Evolutionary conservation across 192 early-diverging fungal species (phyloP).

Genomic region (Dissophora ornata): DNA sequence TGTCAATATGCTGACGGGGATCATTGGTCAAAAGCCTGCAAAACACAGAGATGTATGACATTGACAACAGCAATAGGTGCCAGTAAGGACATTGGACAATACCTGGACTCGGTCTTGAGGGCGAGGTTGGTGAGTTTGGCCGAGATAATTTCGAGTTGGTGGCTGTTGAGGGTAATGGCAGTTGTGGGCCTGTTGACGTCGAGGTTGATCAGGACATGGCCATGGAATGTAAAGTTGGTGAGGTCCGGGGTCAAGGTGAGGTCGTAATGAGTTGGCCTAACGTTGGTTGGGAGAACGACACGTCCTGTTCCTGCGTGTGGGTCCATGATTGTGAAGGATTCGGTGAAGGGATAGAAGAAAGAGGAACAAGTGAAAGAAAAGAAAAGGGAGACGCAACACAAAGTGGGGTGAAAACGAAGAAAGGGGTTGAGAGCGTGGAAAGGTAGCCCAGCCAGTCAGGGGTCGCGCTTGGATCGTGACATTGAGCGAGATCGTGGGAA

Average conservation of each 20-base stretch:
- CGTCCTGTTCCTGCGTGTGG: conserved; percentile 57
- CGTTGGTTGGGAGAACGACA: conserved; percentile 87
- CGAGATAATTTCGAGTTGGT: conserved; percentile 73
- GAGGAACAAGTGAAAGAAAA: not conserved
- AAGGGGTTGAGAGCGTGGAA: not conserved
- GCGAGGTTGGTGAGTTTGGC: conserved; percentile 57
- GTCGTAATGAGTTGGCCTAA: conserved; percentile 87
- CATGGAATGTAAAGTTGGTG: conserved; percentile 81
- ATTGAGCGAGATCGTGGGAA: no score
- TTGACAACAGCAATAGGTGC: no score
- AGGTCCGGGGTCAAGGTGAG: conserved; percentile 85
- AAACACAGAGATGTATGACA: no score
- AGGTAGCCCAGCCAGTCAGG: no score
- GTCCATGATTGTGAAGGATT: conserved; percentile 25
- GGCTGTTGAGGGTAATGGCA: conserved; percentile 73
- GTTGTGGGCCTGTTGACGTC: conserved; percentile 70
- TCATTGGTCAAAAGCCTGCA: no score
- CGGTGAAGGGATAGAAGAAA: not conserved
- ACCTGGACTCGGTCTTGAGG: conserved; percentile 69
- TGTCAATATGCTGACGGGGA: no score
- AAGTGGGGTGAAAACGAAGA: not conserved
- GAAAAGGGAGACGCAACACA: conserved; percentile 2
- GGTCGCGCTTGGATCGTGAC: no score
- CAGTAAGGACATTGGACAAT: no score
- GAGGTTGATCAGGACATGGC: conserved; percentile 63